Evolutionary conservation across 208 protist species (phyloP).

Genomic region (Wallacemonas sp.): DNA sequence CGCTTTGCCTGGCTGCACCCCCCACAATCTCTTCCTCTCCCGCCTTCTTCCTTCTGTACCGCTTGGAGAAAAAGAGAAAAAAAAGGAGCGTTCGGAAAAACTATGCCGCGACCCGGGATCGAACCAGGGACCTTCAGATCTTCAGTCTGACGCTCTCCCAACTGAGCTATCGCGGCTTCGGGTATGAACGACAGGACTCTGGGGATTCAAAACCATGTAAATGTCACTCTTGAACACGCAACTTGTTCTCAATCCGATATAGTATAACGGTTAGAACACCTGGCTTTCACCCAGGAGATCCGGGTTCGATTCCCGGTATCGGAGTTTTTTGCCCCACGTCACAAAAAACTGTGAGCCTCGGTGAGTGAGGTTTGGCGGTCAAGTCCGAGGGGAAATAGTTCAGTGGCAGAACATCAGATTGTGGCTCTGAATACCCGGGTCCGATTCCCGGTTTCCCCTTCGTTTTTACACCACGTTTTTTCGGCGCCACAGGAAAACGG

Average conservation of each 20-base stretch:
- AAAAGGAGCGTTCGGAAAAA: too few relatives aligned
- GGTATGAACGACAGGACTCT: too few relatives aligned
- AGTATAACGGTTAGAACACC: slow-evolving; percentile 80
- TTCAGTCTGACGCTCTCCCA: slow-evolving; percentile 92
- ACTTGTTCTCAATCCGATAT: slow-evolving; percentile 65
- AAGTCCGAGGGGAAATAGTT: slow-evolving; percentile 60
- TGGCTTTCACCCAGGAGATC: slow-evolving; percentile 78
- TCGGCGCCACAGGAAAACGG: background rate
- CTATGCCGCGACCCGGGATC: slow-evolving; percentile 82
- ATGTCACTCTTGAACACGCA: too few relatives aligned
- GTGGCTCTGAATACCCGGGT: slow-evolving; percentile 71
- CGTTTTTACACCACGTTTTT: slow-evolving; percentile 25
- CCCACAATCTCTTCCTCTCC: background rate
- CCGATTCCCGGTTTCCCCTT: slow-evolving; percentile 47
- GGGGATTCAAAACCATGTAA: background rate
- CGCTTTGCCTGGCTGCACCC: too few relatives aligned
- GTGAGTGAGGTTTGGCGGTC: background rate
- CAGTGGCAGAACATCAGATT: slow-evolving; percentile 89
- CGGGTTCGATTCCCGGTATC: slow-evolving; percentile 88
- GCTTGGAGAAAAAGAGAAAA: background rate
- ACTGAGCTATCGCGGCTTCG: slow-evolving; percentile 81
- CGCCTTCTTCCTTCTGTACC: background rate
- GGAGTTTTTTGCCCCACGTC: too few relatives aligned
- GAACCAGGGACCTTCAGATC: slow-evolving; percentile 91
- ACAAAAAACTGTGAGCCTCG: too few relatives aligned